Evolutionary conservation across 257 asterid genomes (phyloP), one percentile per base, ranked within the genome.

Genomic region (Solanum piurae): DNA sequence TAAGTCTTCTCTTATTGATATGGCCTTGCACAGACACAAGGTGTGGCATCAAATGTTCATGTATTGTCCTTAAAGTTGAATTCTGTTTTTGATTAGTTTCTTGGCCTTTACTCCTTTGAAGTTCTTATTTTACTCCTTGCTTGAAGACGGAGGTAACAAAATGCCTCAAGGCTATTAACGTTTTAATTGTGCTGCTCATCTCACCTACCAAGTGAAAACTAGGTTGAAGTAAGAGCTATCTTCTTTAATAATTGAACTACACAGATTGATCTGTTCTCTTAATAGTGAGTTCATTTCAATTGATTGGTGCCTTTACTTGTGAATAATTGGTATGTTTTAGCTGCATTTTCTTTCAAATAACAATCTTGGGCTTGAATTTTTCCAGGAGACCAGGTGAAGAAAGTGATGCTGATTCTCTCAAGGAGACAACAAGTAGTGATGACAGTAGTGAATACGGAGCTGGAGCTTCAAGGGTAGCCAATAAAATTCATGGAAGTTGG

Each of bases 361-460:
- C 64, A 49, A 55, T 72, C 49, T 46, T 75, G 83, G 60, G 83
- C 68, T 76, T 42, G 89, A 79, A 12, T 83, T 86, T 55, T 89
- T 73, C 83, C 93, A 95, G 96, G 94, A 93, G 93, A 87, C 98
- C 97, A 83, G 94, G 95, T 83, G 98, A 93, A 86, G 99, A 93
- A 89, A 96, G 98, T 71, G 99, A 96, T 91, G 90, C 91, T 58
- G 95, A 94, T 89, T 95, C 98, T 80, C 95, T 96, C 31, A 87
- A 94, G 90, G 98, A 94, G 73, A 93, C 97, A 75, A 93, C 97
- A 3, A 93, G 95, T 86, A 94, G 98, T 87, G 98, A 94, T 88
- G 94, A 92, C 33, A 93, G 92, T 88, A 93, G 93, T 83, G 98
- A 95, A 89, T 86, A 87, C 85, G 94, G 93, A 60, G 89, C 90